Conservation (phyloP, 2,329 filamentous ascomycete species). For the Thielaviopsis cerberus region DNA sequence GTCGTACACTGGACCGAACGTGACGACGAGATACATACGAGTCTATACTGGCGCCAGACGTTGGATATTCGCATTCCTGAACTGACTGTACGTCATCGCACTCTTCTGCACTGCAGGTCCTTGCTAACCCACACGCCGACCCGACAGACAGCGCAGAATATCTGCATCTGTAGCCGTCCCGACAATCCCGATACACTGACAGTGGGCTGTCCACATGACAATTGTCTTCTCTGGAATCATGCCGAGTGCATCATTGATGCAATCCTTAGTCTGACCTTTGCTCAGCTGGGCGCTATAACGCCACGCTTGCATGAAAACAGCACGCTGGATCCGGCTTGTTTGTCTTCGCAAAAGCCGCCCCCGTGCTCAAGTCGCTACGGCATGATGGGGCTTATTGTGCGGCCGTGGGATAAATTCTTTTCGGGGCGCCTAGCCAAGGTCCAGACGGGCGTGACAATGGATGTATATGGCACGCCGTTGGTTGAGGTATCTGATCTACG, state of each 20-base stretch:
- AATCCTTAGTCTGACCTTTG: slow-evolving; percentile 30
- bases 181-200: slow-evolving; percentile 44
- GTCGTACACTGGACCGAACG: slow-evolving; percentile 53
- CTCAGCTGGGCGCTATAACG: slow-evolving; percentile 30
- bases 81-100: slow-evolving; percentile 36
- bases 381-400: too few relatives aligned
- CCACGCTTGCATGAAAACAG: slow-evolving; percentile 22
- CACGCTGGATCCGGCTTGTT: slow-evolving; percentile 5
- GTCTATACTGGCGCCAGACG: slow-evolving; percentile 46
- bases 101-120: too few relatives aligned
- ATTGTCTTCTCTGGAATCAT: slow-evolving; percentile 44
- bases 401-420: slow-evolving; percentile 34
- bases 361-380: too few relatives aligned
- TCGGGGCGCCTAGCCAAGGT: slow-evolving; percentile 26
- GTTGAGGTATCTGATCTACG: slow-evolving; percentile 36
- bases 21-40: slow-evolving; percentile 41
- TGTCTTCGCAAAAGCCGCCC: slow-evolving; percentile 11
- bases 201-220: slow-evolving; percentile 35
- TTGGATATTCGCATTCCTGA: slow-evolving; percentile 38
- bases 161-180: slow-evolving; percentile 40
- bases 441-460: slow-evolving; percentile 17
- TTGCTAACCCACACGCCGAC: slow-evolving; percentile 17
- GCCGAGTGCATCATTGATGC: slow-evolving; percentile 42
- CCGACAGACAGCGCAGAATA: slow-evolving; percentile 30
- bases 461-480: slow-evolving; percentile 22